These are phyloP conservation scores for Alopecurus myosuroides DNA, from an alignment of 176 grass and related monocot genomes.

Conservation along the genomic window DNA sequence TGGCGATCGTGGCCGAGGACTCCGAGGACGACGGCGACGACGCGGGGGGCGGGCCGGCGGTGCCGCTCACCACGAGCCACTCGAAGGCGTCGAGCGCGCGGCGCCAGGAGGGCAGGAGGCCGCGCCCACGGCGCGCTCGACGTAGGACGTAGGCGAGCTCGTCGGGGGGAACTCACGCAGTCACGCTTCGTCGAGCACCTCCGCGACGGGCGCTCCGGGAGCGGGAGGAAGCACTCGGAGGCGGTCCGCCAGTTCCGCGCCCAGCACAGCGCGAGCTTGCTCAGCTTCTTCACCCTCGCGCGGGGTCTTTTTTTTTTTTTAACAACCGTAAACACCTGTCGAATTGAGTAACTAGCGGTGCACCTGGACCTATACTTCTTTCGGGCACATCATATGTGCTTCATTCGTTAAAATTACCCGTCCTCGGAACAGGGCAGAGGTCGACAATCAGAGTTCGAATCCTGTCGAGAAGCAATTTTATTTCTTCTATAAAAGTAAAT, in stretches of 20 bases:
- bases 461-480: too few relatives aligned
- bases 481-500: too few relatives aligned
- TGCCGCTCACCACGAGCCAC: constrained; percentile 58
- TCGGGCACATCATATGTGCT: too few relatives aligned
- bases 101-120: constrained; percentile 74
- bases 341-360: too few relatives aligned
- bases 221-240: constrained; percentile 50
- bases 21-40: constrained; percentile 63
- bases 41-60: constrained; percentile 52
- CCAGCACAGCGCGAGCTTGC: constrained; percentile 73
- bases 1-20: constrained; percentile 80
- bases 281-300: constrained; percentile 67
- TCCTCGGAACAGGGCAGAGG: too few relatives aligned
- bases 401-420: too few relatives aligned
- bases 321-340: too few relatives aligned
- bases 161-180: constrained; percentile 40
- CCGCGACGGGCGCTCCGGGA: constrained; percentile 49
- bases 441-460: too few relatives aligned
- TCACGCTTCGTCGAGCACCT: constrained; percentile 55
- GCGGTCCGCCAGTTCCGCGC: constrained; percentile 49
- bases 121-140: constrained; percentile 55
- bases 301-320: too few relatives aligned
- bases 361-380: too few relatives aligned
- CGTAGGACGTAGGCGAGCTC: constrained; percentile 73
- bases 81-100: constrained; percentile 84